These are phyloP conservation scores for Fusarium floridanum DNA, from an alignment of 2,329 filamentous ascomycete species.

Conservation along the genomic window DNA sequence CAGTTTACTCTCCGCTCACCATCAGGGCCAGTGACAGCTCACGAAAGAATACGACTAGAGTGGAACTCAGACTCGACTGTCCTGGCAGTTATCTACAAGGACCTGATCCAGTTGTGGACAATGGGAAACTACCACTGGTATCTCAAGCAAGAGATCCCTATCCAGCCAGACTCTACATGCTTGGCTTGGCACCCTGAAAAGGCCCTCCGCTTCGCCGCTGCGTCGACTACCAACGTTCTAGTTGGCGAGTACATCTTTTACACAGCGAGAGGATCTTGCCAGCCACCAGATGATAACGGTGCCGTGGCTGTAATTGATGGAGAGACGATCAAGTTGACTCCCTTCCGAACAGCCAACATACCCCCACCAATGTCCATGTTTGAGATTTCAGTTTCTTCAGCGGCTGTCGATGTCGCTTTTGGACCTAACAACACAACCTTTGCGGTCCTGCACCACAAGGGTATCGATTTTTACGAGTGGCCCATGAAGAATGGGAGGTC, in stretches of 20 bases:
- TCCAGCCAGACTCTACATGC: constrained; percentile 50
- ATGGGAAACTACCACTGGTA: constrained; percentile 99
- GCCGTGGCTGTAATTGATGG: constrained; percentile 89
- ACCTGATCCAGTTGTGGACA: constrained; percentile 92
- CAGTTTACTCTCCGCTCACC: constrained; percentile 84
- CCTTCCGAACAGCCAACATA: constrained; percentile 84
- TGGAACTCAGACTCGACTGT: constrained; percentile 97
- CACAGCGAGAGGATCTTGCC: constrained; percentile 76
- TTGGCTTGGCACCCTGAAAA: constrained; percentile 90
- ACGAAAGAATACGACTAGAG: constrained; percentile 72
- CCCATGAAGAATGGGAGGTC: constrained; percentile 69
- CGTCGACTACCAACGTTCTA: constrained; percentile 64
- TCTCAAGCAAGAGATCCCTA: constrained; percentile 86
- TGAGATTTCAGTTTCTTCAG: constrained; percentile 73
- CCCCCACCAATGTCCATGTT: constrained; percentile 94
- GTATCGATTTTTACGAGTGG: constrained; percentile 79
- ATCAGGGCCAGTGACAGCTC: constrained; percentile 67
- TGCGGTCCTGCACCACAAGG: constrained; percentile 77
- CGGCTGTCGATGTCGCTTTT: constrained; percentile 81
- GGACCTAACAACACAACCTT: constrained; percentile 74
- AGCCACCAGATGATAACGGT: constrained; percentile 81
- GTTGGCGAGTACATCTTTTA: constrained; percentile 77
- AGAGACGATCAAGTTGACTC: constrained; percentile 82
- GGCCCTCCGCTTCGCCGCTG: constrained; percentile 74
- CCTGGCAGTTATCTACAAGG: constrained; percentile 80